A percentile compares a stretch with the other conserved stretches of the same genome.
Conservation (phyloP, 2,329 filamentous ascomycete genomes). For the Botryotinia globosa region DNA sequence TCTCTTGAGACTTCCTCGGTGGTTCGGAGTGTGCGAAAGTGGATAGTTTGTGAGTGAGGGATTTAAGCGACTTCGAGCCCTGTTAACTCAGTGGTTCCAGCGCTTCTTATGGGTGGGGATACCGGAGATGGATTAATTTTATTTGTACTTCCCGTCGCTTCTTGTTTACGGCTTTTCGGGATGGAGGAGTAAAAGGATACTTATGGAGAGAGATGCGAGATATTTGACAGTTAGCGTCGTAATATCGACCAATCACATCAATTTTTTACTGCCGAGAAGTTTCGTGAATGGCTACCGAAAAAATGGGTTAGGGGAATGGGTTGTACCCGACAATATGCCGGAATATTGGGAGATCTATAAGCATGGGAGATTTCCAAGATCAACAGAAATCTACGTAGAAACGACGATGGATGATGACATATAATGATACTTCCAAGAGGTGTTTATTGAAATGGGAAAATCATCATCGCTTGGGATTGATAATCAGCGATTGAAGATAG, state of each 20-base stretch:
- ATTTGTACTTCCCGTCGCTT: not conserved
- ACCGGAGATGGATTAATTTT: not conserved
- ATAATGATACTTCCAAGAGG: not conserved
- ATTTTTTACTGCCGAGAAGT: not conserved
- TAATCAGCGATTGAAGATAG: not conserved
- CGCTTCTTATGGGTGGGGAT: conserved; percentile 1
- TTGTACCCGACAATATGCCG: not conserved
- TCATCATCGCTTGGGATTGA: not conserved
- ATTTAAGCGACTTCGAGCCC: not conserved
- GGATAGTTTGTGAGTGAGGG: not conserved
- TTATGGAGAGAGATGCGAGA: not conserved
- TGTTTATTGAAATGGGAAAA: not conserved
- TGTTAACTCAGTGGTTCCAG: conserved; percentile 1
- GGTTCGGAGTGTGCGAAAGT: not conserved
- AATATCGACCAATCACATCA: not conserved
- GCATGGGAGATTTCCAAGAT: not conserved
- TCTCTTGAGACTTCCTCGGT: not conserved
- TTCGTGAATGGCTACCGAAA: not conserved
- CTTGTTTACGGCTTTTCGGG: not conserved
- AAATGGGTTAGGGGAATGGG: not conserved
- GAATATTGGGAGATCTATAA: not conserved
- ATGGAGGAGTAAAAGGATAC: not conserved
- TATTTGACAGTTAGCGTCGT: not conserved
- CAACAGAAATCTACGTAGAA: not conserved
- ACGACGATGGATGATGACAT: not conserved